Evolutionary conservation across 2,329 filamentous ascomycete genomes (phyloP), one percentile per base, ranked within the genome.

Genomic region (Parastagonospora avenae): DNA sequence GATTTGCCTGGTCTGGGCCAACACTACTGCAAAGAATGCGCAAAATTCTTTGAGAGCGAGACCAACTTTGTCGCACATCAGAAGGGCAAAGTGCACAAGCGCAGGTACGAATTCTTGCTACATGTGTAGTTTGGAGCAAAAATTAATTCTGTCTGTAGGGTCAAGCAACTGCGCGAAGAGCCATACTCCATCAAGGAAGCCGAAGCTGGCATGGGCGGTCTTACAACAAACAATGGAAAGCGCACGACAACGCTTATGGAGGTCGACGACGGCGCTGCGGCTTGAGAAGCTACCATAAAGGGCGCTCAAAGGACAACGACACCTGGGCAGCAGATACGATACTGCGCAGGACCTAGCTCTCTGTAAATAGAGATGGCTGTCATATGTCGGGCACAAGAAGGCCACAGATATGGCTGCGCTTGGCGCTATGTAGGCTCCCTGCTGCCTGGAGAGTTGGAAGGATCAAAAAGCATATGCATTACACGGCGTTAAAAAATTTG

Each of bases 31-130:
- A 81, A 89, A 12, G 90, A 96, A 75, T 99, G 94, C 74, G 89
- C 94, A 57, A 97, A 96, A 78, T 97, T 91, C 88, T 97, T 95
- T 73, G 93, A 97, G 74, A 89, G 86, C 42, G 89, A 94, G 60
- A 75, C 83, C 64, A 95, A 90, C 63, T 79, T 96, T 50, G 80
- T 82, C 31, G 81, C 84, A 27, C 94, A 99, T 76, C 81, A 81
- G 50, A 91, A 89, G 74, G 91, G 91, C 64, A 99, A 97, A 78
- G 91, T 90, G 59, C 94, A 99, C 77, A 97, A 92, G 83, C 85
- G 92, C 79, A 89, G 89, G 90, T 91, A 59, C 74, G 67, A 42
- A 2, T 9, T 15, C 29, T 6, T 33, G 28, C 8, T 12, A 9
- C 11, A 27, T 5, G 28, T 16, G 16, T 27, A 36, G 31, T 11